Evolutionary conservation across 2,329 filamentous ascomycete species (phyloP), one percentile per base, ranked within the genome.

Genomic region (Pseudocercospora crystallina): DNA sequence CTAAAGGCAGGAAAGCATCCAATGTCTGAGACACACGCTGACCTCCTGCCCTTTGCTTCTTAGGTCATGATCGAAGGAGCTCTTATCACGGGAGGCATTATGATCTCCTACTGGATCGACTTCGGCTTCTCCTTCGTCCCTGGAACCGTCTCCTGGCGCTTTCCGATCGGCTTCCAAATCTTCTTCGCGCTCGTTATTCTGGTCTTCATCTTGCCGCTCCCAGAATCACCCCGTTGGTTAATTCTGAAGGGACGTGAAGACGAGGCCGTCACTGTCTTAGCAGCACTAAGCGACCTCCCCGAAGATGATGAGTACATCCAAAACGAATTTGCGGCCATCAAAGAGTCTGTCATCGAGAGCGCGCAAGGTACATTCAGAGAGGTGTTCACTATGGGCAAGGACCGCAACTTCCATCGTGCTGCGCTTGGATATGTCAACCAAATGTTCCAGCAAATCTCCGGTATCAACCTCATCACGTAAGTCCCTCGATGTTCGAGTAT

Each of bases 91-190:
- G 48, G 51, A 1, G 54, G 57, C 5, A 59, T 57, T 15, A 54
- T 56, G 53, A 49, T 54, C 30, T 73, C 70, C 47, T 78, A 77
- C 64, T 78, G 75, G 75, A 75, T 76, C 54, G 75, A 78, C 47
- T 78, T 72, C 43, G 76, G 76, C 45, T 73, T 71, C 15, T 66
- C 65, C 17, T 73, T 72, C 52, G 42, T 55, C 31, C 44, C 51
- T 12, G 67, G 70, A 43, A 68, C 70, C 8, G 58, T 75, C 8
- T 65, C 67, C 11, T 80, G 77, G 77, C 72, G 77, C 32, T 78
- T 80, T 64, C 77, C 77, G 2, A 77, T 79, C 39, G 76, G 75
- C 7, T 79, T 80, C 67, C 77, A 80, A 63, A 68, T 76, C 40
- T 57, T 79, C 48, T 79, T 79, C 57, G 77, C 72, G 35, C 14